A percentile compares a stretch with the other conserved stretches of the same genome.
Conservation (phyloP, 345 rosid species). For the Citrus reticulata region DNA sequence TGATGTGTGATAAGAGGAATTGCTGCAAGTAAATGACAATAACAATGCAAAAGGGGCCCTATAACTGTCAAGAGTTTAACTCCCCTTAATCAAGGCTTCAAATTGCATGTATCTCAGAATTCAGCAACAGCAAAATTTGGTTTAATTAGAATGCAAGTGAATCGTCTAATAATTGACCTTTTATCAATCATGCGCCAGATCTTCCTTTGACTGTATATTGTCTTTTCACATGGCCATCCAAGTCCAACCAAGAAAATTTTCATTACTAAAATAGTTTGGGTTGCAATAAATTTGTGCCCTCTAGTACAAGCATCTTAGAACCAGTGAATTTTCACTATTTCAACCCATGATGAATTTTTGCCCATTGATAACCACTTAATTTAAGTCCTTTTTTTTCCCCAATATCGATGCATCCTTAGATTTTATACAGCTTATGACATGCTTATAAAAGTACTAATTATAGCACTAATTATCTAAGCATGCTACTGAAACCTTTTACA, state of each 20-base stretch:
- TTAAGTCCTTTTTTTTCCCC: not conserved
- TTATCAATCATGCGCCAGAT: no score
- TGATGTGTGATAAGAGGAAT: slow-evolving; percentile 8
- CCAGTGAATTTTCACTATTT: not conserved
- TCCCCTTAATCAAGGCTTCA: not conserved
- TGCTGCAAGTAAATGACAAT: slow-evolving; percentile 11
- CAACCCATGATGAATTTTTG: not conserved
- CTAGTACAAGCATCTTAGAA: not conserved
- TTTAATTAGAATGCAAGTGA: not conserved
- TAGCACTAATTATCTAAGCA: not conserved
- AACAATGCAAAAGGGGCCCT: not conserved
- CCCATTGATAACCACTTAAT: not conserved
- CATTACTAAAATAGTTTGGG: not conserved
- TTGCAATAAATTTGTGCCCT: not conserved
- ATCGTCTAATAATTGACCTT: not conserved
- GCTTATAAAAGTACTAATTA: not conserved
- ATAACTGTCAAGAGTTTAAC: not conserved
- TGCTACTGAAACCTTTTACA: not conserved
- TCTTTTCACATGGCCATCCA: not conserved
- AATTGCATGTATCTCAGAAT: not conserved
- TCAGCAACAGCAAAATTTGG: not conserved
- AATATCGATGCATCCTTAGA: not conserved
- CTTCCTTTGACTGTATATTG: not conserved
- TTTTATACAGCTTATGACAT: not conserved
- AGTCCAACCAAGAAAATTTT: not conserved